A percentile compares a stretch with the other conserved stretches of the same genome.
phyloP scores from a whole-genome alignment of 2,329 filamentous ascomycete genomes.

The Tolypocladium amazonense region DNA sequence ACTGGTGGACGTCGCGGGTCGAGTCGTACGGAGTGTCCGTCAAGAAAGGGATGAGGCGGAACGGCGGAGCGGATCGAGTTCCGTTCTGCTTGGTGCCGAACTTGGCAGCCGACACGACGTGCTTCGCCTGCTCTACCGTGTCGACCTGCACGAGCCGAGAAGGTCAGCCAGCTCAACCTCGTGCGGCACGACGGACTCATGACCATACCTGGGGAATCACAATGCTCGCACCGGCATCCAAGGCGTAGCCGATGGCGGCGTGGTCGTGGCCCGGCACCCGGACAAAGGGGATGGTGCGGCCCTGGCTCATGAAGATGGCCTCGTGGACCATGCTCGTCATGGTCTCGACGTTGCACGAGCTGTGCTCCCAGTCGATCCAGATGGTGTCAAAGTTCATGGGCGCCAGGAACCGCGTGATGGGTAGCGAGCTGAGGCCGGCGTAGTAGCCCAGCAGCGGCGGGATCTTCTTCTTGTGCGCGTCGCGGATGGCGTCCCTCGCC shows the following conservation, averaged over 20 bases:
- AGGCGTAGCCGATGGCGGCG: constrained; percentile 32
- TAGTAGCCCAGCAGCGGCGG: constrained; percentile 31
- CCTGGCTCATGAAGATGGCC: constrained; percentile 33
- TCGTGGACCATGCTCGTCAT: constrained; percentile 39
- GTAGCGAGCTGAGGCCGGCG: constrained; percentile 25
- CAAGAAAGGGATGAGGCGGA: constrained; percentile 27
- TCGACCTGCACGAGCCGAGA: constrained; percentile 18
- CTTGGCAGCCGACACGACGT: constrained; percentile 31
- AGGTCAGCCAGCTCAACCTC: neutral
- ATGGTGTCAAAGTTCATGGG: constrained; percentile 31
- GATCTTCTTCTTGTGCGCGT: constrained; percentile 34
- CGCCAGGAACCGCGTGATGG: constrained; percentile 28
- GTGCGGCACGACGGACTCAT: neutral
- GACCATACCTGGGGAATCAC: constrained; percentile 26
- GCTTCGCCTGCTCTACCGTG: constrained; percentile 32
- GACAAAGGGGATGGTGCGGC: constrained; percentile 32
- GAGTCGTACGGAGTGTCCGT: constrained; percentile 24
- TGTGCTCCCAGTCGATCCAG: constrained; percentile 39
- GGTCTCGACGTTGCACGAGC: constrained; percentile 33
- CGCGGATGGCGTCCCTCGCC: constrained; percentile 31
- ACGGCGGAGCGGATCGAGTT: constrained; percentile 34
- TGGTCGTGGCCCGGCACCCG: constrained; percentile 35
- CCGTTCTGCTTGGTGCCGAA: constrained; percentile 28
- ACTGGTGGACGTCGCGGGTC: constrained; percentile 22
- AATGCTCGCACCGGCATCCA: constrained; percentile 37